Base-by-base conservation (phyloP, 257 asterid species). In the Paraleonurus japonicus region DNA sequence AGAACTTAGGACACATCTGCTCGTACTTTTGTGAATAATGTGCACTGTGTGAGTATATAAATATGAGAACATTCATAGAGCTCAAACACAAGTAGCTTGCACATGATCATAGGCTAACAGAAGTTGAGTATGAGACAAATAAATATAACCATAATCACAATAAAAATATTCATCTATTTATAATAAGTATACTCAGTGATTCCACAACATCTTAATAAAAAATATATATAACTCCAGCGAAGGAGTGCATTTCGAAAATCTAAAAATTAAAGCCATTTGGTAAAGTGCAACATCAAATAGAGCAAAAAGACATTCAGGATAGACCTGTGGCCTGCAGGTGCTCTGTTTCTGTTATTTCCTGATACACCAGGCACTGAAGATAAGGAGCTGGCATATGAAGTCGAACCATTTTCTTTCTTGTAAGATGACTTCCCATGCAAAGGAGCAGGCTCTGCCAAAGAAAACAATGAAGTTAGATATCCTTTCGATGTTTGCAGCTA, bases 401-500 rank as follows among this genome's bases (percentile, higher is more conserved):
- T 51, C 17, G 92, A 77, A 48, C 86, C 93, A 77, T 83, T 85
- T 45, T 89, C 97, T 84, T 87, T 92, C 84, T 80, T 86, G 81
- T 79, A 78, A 15, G 83, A 79, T 5, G 87, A 61, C 78, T 77
- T 87, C 24, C 85, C 92, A 48, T 81, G 83, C 70, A 74, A 75
- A 67, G 80, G 41, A 80, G 73, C 81, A 70, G 91, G 72, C 70
- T 89, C 95, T 92, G 84, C 57, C 20, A 65, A 65, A 67, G 39
- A 71, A 61, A 58, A 50, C 6, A 63, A 51, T 23, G 55, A 15
- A 39, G 62, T 62, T 33, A 76, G 57, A 61, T 50, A 61, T 50
- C 19, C 32, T 50, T 61, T 16, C 65, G 17, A 22, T 59, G 48
- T 17, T 67, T 32, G 51, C 32, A 64, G 39, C 45, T 59, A 69